These are phyloP conservation scores for Hypoxylon sp. DNA, from an alignment of 2,329 filamentous ascomycete species.

Conservation along the genomic window DNA sequence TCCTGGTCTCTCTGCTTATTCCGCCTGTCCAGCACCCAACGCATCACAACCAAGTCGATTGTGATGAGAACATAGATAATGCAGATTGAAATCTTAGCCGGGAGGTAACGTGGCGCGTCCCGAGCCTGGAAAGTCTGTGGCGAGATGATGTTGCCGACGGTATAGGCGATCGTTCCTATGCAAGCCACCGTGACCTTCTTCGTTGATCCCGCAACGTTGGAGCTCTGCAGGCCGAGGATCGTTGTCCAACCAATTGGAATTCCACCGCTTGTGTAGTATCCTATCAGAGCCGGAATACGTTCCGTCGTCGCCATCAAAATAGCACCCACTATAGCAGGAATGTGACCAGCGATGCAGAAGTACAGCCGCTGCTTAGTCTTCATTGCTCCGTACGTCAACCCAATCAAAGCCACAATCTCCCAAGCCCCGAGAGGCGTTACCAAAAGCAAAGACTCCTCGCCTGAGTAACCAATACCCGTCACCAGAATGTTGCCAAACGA, in stretches of 20 bases:
- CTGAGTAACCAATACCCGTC: slow-evolving; percentile 56
- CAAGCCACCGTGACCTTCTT: slow-evolving; percentile 56
- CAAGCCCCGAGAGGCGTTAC: slow-evolving; percentile 58
- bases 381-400: slow-evolving; percentile 57
- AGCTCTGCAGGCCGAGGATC: slow-evolving; percentile 56
- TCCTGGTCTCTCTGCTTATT: slow-evolving; percentile 52
- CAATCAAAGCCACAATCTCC: slow-evolving; percentile 56
- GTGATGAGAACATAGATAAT: slow-evolving; percentile 52
- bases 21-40: slow-evolving; percentile 50
- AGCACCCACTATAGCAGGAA: slow-evolving; percentile 56
- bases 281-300: slow-evolving; percentile 55
- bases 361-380: slow-evolving; percentile 55
- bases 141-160: slow-evolving; percentile 60
- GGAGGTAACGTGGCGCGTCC: slow-evolving; percentile 51
- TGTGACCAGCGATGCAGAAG: slow-evolving; percentile 56
- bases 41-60: slow-evolving; percentile 52
- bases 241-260: slow-evolving; percentile 59
- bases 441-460: slow-evolving; percentile 54
- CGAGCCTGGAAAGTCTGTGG: slow-evolving; percentile 59
- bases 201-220: slow-evolving; percentile 56
- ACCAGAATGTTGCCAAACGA: slow-evolving; percentile 58
- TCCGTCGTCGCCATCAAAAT: slow-evolving; percentile 58
- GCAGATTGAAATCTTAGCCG: slow-evolving; percentile 44
- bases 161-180: slow-evolving; percentile 57
- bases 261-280: slow-evolving; percentile 57